Base-by-base conservation (phyloP, 1,139 yeast genomes). In the Pichia inconspicua region DNA sequence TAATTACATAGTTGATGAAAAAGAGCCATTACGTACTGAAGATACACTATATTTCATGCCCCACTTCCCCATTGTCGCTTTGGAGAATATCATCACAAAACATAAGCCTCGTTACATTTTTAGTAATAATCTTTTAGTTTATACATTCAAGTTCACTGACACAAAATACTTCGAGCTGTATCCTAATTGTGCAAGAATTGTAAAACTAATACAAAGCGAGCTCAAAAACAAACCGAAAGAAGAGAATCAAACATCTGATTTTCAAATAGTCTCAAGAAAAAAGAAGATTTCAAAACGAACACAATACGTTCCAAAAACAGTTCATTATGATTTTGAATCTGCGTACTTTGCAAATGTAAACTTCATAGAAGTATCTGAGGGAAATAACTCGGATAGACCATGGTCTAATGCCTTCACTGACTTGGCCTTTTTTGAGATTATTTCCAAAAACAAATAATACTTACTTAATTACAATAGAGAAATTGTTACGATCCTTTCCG, bases 401-500 rank as follows among this genome's bases (percentile, higher is more conserved):
- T 61, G 65, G 65, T 50, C 44, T 6, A 47, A 55, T 31, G 50
- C 63, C 2, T 60, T 60, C 43, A 55, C 61, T 22, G 63, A 61
- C 50, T 42, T 58, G 17, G 45, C 60, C 15, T 51, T 54, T 30
- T 52, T 53, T 31, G 39, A 41, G 6, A 41, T 53, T 15, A 36
- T 42, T 3, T 22, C 27, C 25, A 15, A 41, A 31, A 17, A 28
- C 10, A n/a, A 11, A 27, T 8, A 17, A 31, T 25, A 25, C 5
- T 28, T 41, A 47, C 36, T 38, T 48, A 4, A 48, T 46, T 19
- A 46, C 41, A 15, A 84, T 74, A 58, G 81, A 73, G 57, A 85
- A 85, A 60, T 85, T 85, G 61, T 85, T 85, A 66, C 79, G 73
- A 2, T 68, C 65, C 0, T 74, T 60, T 0, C 88, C 87, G 40